Percentiles rank a stretch among this genome's conserved stretches.
These are phyloP conservation scores for Paramarasmius palmivorus DNA, from an alignment of 1,284 basidiomycete species.

Conservation along the genomic window DNA sequence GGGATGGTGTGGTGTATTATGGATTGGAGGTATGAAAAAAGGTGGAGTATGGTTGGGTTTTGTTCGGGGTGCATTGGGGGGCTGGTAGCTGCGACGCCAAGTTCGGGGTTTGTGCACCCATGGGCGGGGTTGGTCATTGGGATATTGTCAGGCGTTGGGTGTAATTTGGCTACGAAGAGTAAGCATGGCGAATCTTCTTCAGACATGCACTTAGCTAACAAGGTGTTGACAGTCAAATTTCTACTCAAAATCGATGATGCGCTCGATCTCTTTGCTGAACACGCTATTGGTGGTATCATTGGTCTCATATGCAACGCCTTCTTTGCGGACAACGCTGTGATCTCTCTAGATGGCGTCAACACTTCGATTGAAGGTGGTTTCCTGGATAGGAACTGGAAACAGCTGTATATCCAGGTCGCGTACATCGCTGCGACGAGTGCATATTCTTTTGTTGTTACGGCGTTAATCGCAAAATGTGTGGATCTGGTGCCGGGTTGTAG, in stretches of 20 bases:
- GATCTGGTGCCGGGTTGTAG: conserved; percentile 79
- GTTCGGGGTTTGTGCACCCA: conserved; percentile 65
- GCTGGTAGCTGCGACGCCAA: conserved; percentile 86
- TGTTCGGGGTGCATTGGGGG: conserved; percentile 85
- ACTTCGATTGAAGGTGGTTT: conserved; percentile 37
- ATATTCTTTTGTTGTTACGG: conserved; percentile 72
- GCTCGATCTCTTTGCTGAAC: conserved; percentile 87
- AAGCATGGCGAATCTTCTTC: conserved; percentile 31
- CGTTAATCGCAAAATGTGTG: conserved; percentile 65
- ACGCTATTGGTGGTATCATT: conserved; percentile 82
- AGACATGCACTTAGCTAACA: conserved; percentile 15
- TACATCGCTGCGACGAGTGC: conserved; percentile 73
- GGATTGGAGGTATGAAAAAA: conserved; percentile 81
- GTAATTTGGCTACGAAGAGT: conserved; percentile 89
- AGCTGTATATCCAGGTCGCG: conserved; percentile 80
- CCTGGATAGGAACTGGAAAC: conserved; percentile 43
- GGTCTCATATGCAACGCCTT: conserved; percentile 80
- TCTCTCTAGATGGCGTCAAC: conserved; percentile 77
- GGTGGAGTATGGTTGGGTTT: conserved; percentile 87
- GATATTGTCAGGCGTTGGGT: conserved; percentile 70
- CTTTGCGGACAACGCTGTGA: conserved; percentile 69
- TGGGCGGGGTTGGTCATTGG: conserved; percentile 81
- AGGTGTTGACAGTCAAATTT: conserved; percentile 57
- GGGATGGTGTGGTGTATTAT: conserved; percentile 90
- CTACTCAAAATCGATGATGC: conserved; percentile 76